Conservation (phyloP, 2,329 filamentous ascomycete genomes). For the Metarhizium brunneum region DNA sequence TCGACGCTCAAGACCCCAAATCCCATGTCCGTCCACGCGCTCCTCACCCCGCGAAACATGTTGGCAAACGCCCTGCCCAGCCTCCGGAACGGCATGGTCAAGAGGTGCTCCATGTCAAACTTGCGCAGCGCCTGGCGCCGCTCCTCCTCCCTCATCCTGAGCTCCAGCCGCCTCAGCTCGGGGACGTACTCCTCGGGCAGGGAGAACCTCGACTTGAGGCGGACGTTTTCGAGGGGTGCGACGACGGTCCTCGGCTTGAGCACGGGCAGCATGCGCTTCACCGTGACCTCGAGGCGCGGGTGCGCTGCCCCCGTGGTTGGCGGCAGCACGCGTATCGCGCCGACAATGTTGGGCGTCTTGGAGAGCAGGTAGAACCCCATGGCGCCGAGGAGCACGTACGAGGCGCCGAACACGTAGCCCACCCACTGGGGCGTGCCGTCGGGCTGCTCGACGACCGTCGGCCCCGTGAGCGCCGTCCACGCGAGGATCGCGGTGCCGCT, state of each 20-base stretch:
- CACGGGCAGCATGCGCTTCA: constrained; percentile 40
- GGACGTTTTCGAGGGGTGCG: constrained; percentile 23
- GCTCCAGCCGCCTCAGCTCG: constrained; percentile 20
- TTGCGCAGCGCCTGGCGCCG: constrained; percentile 30
- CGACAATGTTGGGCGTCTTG: constrained; percentile 49
- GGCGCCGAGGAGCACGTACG: constrained; percentile 49
- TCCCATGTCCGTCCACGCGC: constrained; percentile 47
- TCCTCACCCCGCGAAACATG: constrained; percentile 35
- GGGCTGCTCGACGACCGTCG: constrained; percentile 26
- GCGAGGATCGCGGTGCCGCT: constrained; percentile 34
- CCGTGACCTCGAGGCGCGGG: constrained; percentile 43
- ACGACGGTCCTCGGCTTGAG: constrained; percentile 33
- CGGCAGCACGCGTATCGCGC: constrained; percentile 46
- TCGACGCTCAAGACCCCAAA: constrained; percentile 42
- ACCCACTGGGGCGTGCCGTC: constrained; percentile 47
- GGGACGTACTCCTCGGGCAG: constrained; percentile 28
- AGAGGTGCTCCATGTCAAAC: constrained; percentile 44
- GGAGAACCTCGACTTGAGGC: constrained; percentile 28
- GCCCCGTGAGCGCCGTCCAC: constrained; percentile 27
- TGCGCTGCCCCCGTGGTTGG: constrained; percentile 19
- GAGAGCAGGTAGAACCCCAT: constrained; percentile 52
- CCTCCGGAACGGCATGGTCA: constrained; percentile 50
- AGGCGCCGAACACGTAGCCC: constrained; percentile 43
- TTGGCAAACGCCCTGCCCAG: constrained; percentile 29
- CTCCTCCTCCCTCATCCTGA: constrained; percentile 26